Conservation (phyloP, 805 yeast species). For the Wickerhamiella azymoides region DNA sequence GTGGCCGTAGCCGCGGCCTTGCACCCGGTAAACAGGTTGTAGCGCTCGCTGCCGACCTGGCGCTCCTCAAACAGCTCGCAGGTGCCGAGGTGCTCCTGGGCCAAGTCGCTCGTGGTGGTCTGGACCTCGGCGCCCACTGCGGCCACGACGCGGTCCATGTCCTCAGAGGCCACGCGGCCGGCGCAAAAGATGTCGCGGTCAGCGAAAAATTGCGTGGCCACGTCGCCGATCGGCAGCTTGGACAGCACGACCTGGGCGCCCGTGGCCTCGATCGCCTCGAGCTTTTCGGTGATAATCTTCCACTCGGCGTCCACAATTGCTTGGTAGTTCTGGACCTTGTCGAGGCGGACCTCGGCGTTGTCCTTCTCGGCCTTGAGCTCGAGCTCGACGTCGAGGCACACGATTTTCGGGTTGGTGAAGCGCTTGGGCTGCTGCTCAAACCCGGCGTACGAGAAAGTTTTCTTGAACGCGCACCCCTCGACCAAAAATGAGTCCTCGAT, state of each 20-base stretch:
- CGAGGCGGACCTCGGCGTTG: constrained; percentile 95
- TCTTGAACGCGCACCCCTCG: constrained; percentile 93
- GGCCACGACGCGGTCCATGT: constrained; percentile 78
- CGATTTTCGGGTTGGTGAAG: constrained; percentile 65
- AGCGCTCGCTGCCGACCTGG: constrained; percentile 93
- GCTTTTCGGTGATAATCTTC: constrained; percentile 78
- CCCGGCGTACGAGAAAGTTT: constrained; percentile 95
- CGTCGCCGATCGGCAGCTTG: constrained; percentile 91
- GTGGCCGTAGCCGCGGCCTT: constrained; percentile 91
- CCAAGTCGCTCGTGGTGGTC: constrained; percentile 48
- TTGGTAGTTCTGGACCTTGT: constrained; percentile 86
- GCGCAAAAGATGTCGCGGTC: constrained; percentile 95
- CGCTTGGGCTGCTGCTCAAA: constrained; percentile 95
- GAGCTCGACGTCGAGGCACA: constrained; percentile 79
- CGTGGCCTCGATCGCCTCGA: constrained; percentile 63
- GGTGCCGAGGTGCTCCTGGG: constrained; percentile 62
- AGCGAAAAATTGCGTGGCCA: constrained; percentile 98
- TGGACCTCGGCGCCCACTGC: constrained; percentile 92
- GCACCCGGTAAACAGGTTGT: constrained; percentile 84
- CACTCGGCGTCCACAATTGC: constrained; percentile 98
- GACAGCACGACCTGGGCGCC: constrained; percentile 92
- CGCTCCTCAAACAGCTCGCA: constrained; percentile 80
- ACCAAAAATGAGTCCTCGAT: constrained; percentile 85
- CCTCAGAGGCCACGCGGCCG: constrained; percentile 81
- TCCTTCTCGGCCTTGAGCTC: constrained; percentile 98